Evolutionary conservation across 1,139 yeast species (phyloP), one percentile per base, ranked within the genome.

Genomic region (Hemisphaericaspora subhashii): DNA sequence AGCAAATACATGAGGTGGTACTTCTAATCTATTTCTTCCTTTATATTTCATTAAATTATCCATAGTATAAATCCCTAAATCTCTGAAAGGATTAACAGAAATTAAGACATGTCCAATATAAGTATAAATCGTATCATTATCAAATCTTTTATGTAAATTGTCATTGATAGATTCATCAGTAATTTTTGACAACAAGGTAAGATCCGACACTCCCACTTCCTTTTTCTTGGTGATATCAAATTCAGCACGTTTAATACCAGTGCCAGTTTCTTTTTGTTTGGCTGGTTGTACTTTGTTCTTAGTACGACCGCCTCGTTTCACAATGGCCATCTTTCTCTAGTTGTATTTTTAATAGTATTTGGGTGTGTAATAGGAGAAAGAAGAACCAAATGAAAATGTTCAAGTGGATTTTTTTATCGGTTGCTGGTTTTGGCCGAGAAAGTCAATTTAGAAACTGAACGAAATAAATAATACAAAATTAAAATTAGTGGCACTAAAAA

Each of bases 1-100:
- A 37, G 98, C 96, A 64, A 85, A 94, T 31, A 94, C 98, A 66
- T 94, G 99, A 6, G 99, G 99, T n/a, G 98, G 95, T 25, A 86
- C 95, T 63, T 94, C 99, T 46, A 94, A 72, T 55, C 98, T 74
- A 62, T 92, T 94, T 60, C 90, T 88, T 42, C 96, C 97, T 61
- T 83, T 81, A 59, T 94, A 94, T 34, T 84, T 72, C 44, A 80
- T 77, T 53, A 92, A 68, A 9, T 83, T 81, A 20, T 79, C 83
- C 37, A 79, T 83, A 5, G 97, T 88, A 63, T 94, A 94, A 39
- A 94, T 92, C 3, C 98, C 99, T 55, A 94, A 72, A 60, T 94
- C 98, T 50, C 90, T 81, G 67, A 94, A 94, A 2, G 99, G 99
- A 55, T 94, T 94, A 39, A 94, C 96, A 6, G 97, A 89, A 53